Conservation (phyloP, 306 rosid species). For the Prinsepia uniflora region DNA sequence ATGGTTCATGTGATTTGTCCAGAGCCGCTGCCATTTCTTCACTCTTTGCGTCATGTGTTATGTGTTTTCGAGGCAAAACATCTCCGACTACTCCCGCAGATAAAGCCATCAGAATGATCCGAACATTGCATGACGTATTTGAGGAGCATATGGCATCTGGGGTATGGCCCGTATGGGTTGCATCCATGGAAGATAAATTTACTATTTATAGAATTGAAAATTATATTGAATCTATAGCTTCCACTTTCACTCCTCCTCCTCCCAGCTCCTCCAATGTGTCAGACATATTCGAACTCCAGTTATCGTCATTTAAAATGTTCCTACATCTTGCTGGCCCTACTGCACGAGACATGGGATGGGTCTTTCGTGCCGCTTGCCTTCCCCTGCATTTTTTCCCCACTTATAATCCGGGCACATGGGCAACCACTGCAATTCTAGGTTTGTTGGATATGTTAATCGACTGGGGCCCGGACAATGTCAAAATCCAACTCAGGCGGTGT, state of each 20-base stretch:
- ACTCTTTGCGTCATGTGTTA: slow-evolving; percentile 71
- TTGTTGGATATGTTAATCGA: slow-evolving; percentile 65
- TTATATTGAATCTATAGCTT: slow-evolving; percentile 1
- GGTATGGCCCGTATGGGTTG: too few relatives aligned
- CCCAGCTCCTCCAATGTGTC: slow-evolving; percentile 43
- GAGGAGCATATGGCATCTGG: not conserved
- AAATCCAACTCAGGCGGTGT: too few relatives aligned
- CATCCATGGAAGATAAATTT: too few relatives aligned
- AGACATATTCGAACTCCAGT: slow-evolving; percentile 60
- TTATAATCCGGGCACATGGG: slow-evolving; percentile 46
- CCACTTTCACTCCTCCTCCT: slow-evolving; percentile 41
- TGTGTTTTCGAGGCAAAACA: slow-evolving; percentile 66
- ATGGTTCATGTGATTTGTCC: slow-evolving; percentile 64
- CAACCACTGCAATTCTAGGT: slow-evolving; percentile 55
- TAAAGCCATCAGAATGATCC: slow-evolving; percentile 54
- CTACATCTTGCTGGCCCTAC: slow-evolving; percentile 69
- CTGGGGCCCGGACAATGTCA: slow-evolving; percentile 61
- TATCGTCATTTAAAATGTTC: slow-evolving; percentile 65
- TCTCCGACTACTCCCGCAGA: slow-evolving; percentile 49
- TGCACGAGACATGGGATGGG: slow-evolving; percentile 26
- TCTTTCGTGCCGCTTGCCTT: slow-evolving; percentile 73
- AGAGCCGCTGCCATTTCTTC: slow-evolving; percentile 67
- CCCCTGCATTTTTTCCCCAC: slow-evolving; percentile 68
- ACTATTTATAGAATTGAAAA: not conserved
- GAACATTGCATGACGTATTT: slow-evolving; percentile 28